Base-by-base conservation (phyloP, 2,329 filamentous ascomycete genomes). In the Botrytis sinoallii region DNA sequence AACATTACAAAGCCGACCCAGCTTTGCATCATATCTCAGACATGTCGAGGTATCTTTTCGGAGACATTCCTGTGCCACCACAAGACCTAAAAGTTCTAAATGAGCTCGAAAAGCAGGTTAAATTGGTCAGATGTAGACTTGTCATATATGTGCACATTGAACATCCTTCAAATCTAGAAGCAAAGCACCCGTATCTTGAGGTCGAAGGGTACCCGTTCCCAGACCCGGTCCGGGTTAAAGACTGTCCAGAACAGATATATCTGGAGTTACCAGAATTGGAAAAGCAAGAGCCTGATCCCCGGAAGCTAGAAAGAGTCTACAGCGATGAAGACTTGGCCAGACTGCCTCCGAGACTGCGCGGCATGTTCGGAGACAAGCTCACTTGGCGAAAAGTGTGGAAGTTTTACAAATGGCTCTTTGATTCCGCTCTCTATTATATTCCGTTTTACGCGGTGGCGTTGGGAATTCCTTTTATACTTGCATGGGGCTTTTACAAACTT, bases 211-310 rank as follows among this genome's bases (percentile, higher is more conserved):
- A 32, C n/a, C 52, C 52, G 3, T 29, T 29, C n/a, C 52, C n/a
- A 29, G 3, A 4, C n/a, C 14, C 52, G 14, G 14, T 18, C n/a
- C 14, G 29, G 7, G 3, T 9, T 18, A 16, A 16, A 8, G 0
- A 8, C 29, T 57, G 52, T 29, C n/a, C 52, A 57, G 52, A 57
- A 57, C 52, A 57, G 16, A 18, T 57, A 29, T 57, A 57, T 57
- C 16, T 57, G n/a, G n/a, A 57, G 14, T 18, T 57, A 4, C 52
- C n/a, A 29, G n/a, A 57, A 57, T 8, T 57, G 52, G 52, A 57
- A 6, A 57, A 32, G n/a, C 52, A 32, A 57, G 52, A 57, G n/a
- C n/a, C n/a, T 38, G 22, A 40, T 61, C 35, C 10, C 6, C 4
- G 32, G 22, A 20, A 25, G 7, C 22, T 38, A 61, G 59, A 57